Percentiles rank a stretch among this genome's conserved stretches.
These are phyloP conservation scores for Yarrowia porcina DNA, from an alignment of 805 yeast genomes.

Conservation along the genomic window DNA sequence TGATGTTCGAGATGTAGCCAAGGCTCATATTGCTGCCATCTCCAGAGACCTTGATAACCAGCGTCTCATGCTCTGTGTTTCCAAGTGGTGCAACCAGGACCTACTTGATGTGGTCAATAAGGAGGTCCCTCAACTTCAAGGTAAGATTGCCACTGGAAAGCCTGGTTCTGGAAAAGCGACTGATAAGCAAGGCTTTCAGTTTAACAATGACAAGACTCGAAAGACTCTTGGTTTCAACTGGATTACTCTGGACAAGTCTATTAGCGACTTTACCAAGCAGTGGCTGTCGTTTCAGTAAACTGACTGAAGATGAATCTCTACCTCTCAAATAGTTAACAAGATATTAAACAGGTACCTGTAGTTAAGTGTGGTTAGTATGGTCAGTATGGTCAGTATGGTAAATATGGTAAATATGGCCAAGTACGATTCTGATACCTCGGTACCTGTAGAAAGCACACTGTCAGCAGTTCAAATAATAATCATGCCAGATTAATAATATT, in stretches of 20 bases:
- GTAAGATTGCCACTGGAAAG: background rate
- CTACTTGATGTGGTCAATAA: conserved; percentile 28
- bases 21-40: conserved; percentile 52
- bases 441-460: too few relatives aligned
- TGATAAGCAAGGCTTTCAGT: background rate
- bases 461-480: too few relatives aligned
- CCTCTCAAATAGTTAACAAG: too few relatives aligned
- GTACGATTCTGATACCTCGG: too few relatives aligned
- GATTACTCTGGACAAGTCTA: background rate
- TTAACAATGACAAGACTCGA: background rate
- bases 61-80: conserved; percentile 31
- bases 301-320: too few relatives aligned
- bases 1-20: conserved; percentile 63
- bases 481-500: too few relatives aligned
- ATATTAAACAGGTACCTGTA: too few relatives aligned
- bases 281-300: background rate
- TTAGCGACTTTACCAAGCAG: background rate
- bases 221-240: background rate
- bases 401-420: too few relatives aligned
- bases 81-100: conserved; percentile 26
- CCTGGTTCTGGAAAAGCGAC: background rate
- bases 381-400: too few relatives aligned
- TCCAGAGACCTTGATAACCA: conserved; percentile 33
- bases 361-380: too few relatives aligned
- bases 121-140: background rate